Conservation (phyloP, 805 yeast species). For the Kazachstania martiniae region DNA sequence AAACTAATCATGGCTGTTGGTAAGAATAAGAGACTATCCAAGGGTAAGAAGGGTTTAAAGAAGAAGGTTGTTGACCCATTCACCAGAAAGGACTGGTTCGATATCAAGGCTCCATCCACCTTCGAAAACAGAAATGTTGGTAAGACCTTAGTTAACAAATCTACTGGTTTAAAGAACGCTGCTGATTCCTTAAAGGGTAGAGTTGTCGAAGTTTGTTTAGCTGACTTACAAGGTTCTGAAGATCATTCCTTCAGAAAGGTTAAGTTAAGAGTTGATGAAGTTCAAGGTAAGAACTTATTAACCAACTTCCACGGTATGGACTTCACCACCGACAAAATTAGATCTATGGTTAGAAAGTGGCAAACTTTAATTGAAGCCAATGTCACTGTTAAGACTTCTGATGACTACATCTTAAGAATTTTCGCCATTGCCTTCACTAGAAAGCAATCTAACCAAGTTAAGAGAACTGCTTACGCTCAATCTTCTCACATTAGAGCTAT, state of each 20-base stretch:
- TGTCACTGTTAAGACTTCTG: constrained; percentile 95
- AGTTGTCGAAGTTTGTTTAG: constrained; percentile 88
- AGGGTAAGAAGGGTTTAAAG: constrained; percentile 96
- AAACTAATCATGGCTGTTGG: constrained; percentile 58
- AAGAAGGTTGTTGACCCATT: constrained; percentile 98
- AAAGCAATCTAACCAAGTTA: constrained; percentile 92
- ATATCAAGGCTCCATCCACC: constrained; percentile 96
- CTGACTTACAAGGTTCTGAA: constrained; percentile 97
- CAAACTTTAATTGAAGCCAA: constrained; percentile 96
- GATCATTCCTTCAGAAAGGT: constrained; percentile 97
- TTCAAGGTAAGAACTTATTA: constrained; percentile 94
- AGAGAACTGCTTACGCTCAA: constrained; percentile 96
- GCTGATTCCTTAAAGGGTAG: constrained; percentile 97
- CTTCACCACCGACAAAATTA: constrained; percentile 93
- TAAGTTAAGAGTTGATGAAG: constrained; percentile 96
- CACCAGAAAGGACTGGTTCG: constrained; percentile 98
- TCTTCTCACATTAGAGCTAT: constrained; percentile 93
- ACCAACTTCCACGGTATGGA: constrained; percentile 99
- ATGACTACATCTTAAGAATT: constrained; percentile 91
- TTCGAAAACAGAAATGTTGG: constrained; percentile 98
- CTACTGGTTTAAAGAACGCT: constrained; percentile 95
- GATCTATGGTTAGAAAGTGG: constrained; percentile 97
- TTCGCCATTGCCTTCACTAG: constrained; percentile 97
- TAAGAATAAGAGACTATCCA: constrained; percentile 71
- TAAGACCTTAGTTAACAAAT: constrained; percentile 95